Conservation (phyloP, 192 early-diverging fungal species). For the Backusella tarrabulga region DNA sequence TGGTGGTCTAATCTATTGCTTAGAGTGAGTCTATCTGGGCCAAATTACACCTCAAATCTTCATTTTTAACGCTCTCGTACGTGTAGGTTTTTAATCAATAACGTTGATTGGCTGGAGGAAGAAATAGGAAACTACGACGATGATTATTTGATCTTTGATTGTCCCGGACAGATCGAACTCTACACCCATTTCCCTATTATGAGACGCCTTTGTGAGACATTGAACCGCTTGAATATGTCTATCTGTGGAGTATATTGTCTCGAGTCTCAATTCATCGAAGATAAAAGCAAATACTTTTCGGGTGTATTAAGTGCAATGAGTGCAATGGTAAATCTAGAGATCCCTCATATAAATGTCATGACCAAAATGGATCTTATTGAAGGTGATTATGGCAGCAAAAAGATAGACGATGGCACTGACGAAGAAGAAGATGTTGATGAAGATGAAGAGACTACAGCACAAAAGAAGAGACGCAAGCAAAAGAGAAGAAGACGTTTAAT, state of each 20-base stretch:
- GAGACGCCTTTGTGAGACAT: conserved; percentile 68
- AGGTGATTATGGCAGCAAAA: conserved; percentile 34
- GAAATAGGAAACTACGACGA: conserved; percentile 89
- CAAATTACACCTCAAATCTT: not conserved
- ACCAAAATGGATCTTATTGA: conserved; percentile 94
- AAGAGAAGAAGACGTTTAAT: conserved; percentile 12
- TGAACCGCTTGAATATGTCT: conserved; percentile 73
- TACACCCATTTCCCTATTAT: conserved; percentile 99
- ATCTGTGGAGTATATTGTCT: conserved; percentile 94
- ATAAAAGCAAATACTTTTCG: conserved; percentile 95
- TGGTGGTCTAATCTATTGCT: conserved; percentile 94
- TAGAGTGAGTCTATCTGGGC: conserved; percentile 65
- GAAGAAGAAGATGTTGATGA: conserved; percentile 42
- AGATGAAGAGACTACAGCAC: not conserved
- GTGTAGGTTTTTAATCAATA: conserved; percentile 80
- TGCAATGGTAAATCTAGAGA: conserved; percentile 94
- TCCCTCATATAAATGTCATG: conserved; percentile 98
- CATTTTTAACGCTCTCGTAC: not conserved
- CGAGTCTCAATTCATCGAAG: conserved; percentile 93
- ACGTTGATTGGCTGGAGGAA: conserved; percentile 97
- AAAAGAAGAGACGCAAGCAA: conserved; percentile 20
- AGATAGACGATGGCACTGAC: conserved; percentile 35
- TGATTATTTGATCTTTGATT: conserved; percentile 97
- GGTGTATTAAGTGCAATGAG: conserved; percentile 95
- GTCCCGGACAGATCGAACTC: conserved; percentile 97